A percentile compares a stretch with the other conserved stretches of the same genome.
phyloP scores from a whole-genome alignment of 768 basidiomycete genomes.

The Naganishia antarctica region DNA sequence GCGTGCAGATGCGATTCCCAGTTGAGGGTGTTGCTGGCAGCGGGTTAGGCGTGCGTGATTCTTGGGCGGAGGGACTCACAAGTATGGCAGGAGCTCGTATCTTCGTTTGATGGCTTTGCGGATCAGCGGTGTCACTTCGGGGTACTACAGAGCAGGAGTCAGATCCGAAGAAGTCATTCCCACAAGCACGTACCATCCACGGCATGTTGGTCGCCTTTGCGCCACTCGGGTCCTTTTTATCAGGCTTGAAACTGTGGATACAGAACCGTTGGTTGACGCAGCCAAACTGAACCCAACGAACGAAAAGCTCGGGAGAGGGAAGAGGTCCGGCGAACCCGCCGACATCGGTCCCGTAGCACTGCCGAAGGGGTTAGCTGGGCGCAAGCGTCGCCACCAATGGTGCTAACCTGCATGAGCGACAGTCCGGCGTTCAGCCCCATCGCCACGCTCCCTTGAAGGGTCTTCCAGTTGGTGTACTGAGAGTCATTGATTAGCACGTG shows the following conservation, averaged over 20 bases:
- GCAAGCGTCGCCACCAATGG: not conserved
- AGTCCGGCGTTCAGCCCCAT: slow-evolving; percentile 45
- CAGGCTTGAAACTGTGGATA: slow-evolving; percentile 48
- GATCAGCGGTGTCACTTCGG: slow-evolving; percentile 43
- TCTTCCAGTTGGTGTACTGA: slow-evolving; percentile 40
- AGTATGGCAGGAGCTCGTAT: slow-evolving; percentile 47
- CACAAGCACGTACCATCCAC: slow-evolving; percentile 45
- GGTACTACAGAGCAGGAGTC: slow-evolving; percentile 32
- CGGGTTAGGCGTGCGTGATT: not conserved
- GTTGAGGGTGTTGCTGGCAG: slow-evolving; percentile 39
- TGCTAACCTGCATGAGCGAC: slow-evolving; percentile 38
- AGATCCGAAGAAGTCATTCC: not conserved
- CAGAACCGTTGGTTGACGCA: slow-evolving; percentile 46
- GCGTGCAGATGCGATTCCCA: slow-evolving; percentile 43
- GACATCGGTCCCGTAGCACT: slow-evolving; percentile 43
- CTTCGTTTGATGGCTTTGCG: slow-evolving; percentile 44
- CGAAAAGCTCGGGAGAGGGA: slow-evolving; percentile 44
- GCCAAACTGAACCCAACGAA: slow-evolving; percentile 46
- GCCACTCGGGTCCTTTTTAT: slow-evolving; percentile 38
- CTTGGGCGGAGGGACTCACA: slow-evolving; percentile 32
- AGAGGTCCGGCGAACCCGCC: slow-evolving; percentile 47
- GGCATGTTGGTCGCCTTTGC: slow-evolving; percentile 41
- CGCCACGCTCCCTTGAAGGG: slow-evolving; percentile 43
- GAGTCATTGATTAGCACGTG: not conserved
- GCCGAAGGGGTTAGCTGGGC: not conserved